Base-by-base conservation (phyloP, 129 eudicot species). In the Glebionis coronaria region DNA sequence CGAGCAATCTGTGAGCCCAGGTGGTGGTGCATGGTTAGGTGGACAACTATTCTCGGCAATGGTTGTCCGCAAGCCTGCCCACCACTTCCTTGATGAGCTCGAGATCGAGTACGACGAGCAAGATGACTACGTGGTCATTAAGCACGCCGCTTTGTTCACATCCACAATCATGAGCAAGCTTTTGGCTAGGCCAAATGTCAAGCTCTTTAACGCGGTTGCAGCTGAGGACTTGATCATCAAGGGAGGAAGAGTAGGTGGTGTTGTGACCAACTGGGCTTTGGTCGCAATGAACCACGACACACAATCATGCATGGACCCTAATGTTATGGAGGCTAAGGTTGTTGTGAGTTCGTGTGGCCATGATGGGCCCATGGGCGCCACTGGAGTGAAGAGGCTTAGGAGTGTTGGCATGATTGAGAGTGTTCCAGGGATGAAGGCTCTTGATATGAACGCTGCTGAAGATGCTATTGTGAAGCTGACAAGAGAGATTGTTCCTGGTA, bases 1-100 rank as follows among this genome's bases (percentile, higher is more conserved):
- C 51, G 91, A 85, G 82, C 91, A 85, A 65, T 85, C 91, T 4
- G 87, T 85, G 52, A 82, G 87, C 81, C 91, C 91, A 4, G 91
- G 91, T 19, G 91, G 91, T 44, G 91, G 91, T 18, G 91, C 91
- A 27, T 85, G 91, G 91, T 87, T 85, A 53, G 91, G 91, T 2
- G 91, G 91, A n/a, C 91, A 85, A 76, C 81, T 85, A 12, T 85
- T 85, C 76, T 85, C 91, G 21, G 87, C 91, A 73, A 85, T 85
- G 91, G 81, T 85, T 27, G 91, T 85, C 47, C 82, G 91, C 46
- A 85, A 85, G 38, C 91, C 91, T 3, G 91, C 91, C 0, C 85
- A 82, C 79, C 75, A 18, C 29, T 85, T 85, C 81, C 80, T 85
- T 57, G 91, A 85, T 57, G 91, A 85, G 79, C 76, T 85, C n/a